Evolutionary conservation across 192 early-diverging fungal species (phyloP), one percentile per base, ranked within the genome.

Genomic region (Powellomyces hirtus): DNA sequence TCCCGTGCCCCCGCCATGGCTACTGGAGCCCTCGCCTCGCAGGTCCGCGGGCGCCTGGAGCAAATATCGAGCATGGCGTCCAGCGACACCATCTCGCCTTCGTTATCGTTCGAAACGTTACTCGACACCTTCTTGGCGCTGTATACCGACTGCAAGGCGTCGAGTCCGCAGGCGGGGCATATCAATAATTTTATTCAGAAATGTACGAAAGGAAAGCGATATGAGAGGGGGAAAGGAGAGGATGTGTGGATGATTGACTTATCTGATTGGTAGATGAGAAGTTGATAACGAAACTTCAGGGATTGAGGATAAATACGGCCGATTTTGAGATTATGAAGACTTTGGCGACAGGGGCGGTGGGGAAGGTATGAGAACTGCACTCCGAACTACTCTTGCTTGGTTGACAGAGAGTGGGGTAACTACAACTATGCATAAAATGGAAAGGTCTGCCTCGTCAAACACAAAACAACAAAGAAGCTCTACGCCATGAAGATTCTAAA

Each of bases 401-500:
- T 46, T 46, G 18, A 16, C 22, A 22, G 44, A 16, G 18, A 46
- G 1, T 16, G 44, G 1, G n/a, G 22, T 46, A 0, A 46, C 44
- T n/a, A n/a, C n/a, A n/a, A n/a, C n/a, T n/a, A n/a, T n/a, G n/a
- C n/a, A n/a, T n/a, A n/a, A n/a, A n/a, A n/a, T n/a, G n/a, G 46
- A 65, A 10, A 90, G 88, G 90, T 95, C 18, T 91, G 89, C 44
- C 88, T 96, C 35, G 93, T 96, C 6, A 77, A 82, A 16, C 84
- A 85, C 62, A 91, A 87, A 45, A 73, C 80, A 11, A 85, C 90
- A 70, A 79, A 81, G 46, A 78, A 76, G 50, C 83, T 89, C 20
- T 94, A 92, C 74, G 92, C 92, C 10, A 90, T 94, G 89, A 91
- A 91, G 62, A 86, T 86, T 35, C 76, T 90, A 30, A 88, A 89